phyloP scores from a whole-genome alignment of 2,329 filamentous ascomycete species.

The Raffaelea deltoideospora region DNA sequence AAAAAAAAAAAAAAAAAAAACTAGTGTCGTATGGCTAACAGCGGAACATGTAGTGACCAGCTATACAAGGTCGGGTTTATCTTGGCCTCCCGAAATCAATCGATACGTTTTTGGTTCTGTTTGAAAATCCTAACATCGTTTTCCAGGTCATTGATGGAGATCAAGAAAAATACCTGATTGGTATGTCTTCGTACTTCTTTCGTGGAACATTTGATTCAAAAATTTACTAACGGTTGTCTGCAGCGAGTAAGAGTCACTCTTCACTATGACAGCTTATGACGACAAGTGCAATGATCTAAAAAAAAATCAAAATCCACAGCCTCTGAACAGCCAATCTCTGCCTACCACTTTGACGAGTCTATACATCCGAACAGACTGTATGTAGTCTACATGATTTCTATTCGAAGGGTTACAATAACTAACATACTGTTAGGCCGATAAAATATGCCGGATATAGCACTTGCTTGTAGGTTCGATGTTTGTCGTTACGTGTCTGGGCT shows the following conservation, averaged over 20 bases:
- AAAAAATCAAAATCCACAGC: no score
- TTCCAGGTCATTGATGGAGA: constrained; percentile 59
- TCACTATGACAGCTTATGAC: no score
- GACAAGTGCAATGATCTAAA: no score
- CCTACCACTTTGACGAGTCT: constrained; percentile 90
- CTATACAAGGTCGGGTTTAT: constrained; percentile 93
- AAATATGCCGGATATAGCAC: constrained; percentile 89
- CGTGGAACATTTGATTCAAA: not conserved
- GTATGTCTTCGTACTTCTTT: constrained; percentile 31
- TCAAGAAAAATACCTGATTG: constrained; percentile 68
- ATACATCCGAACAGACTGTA: constrained; percentile 30
- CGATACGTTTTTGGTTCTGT: no score
- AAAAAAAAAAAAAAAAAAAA: no score
- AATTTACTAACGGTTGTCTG: not conserved
- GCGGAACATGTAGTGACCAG: constrained; percentile 50
- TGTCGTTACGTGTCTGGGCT: no score
- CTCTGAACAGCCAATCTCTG: constrained; percentile 86
- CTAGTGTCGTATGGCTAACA: no score
- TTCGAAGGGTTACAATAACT: not conserved
- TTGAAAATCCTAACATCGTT: no score
- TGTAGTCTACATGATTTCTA: no score
- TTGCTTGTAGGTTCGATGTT: constrained; percentile 55
- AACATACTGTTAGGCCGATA: constrained; percentile 56
- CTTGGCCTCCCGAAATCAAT: no score
- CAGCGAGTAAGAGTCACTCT: constrained; percentile 8